Evolutionary conservation across 2,329 filamentous ascomycete species (phyloP), one percentile per base, ranked within the genome.

Genomic region (Ophiocordyceps camponoti-floridani): DNA sequence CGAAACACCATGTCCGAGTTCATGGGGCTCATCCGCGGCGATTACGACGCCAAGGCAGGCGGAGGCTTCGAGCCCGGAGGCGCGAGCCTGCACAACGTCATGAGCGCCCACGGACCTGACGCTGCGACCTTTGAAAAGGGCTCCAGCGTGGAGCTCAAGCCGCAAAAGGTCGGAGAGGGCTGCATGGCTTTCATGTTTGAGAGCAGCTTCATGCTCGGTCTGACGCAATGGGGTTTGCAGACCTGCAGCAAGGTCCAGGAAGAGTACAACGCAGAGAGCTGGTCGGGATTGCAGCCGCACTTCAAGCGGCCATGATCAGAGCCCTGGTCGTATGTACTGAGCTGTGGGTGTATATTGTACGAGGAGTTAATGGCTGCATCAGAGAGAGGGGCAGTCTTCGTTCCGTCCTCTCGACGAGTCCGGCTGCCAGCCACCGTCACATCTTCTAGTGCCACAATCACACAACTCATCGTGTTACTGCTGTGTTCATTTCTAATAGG

Each of bases 121-220:
- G 72, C 69, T 1, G 63, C 65, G 28, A 71, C 68, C 26, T 66
- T 68, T 48, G 71, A 73, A 56, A 75, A 69, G 41, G 77, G 77
- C 2, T 67, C 70, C 5, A 67, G 69, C 45, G 70, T 67, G 0
- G 60, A 72, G 41, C 60, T 77, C 40, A 64, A 65, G 58, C 76
- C 77, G 0, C 61, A 62, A 16, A 73, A 77, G 54, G 74, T 79
- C 9, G 76, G 76, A 2, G 66, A 62, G 27, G 74, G 74, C 11
- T 78, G 75, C 54, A 77, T 76, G 55, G 77, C 77, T 1, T 81
- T 81, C 53, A 81, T 82, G 77, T 81, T 81, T 52, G 77, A 82
- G 66, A 81, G 73, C 51, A 76, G 70, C 46, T 55, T 82, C 44
- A 81, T 83, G 76, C 66, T 84, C 4, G 80, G 79, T 0, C 77